Base-by-base conservation (phyloP, 2,329 filamentous ascomycete species). In the Fusarium robinianum region DNA sequence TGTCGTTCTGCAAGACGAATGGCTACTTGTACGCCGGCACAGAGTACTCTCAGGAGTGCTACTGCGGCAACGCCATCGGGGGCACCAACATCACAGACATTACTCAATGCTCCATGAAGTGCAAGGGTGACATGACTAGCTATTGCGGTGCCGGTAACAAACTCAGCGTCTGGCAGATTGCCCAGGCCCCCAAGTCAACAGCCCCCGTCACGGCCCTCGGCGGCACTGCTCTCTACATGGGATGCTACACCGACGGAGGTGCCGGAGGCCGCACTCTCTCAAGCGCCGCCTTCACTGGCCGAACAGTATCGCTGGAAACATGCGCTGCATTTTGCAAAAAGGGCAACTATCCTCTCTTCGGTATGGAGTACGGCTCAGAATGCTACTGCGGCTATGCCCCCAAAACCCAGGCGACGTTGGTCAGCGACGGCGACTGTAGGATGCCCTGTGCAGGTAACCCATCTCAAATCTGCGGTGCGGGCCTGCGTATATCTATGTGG, bases 31-130 rank as follows among this genome's bases (percentile, higher is more conserved):
- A 63, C 50, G 69, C 69, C 11, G 68, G 68, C 14, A 60, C 65
- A 2, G 66, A 68, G 41, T 69, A 68, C 42, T 55, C 61, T 4
- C 44, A 46, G 23, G 66, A 69, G 41, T 69, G 66, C 43, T 69
- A 66, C 48, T 65, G 63, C 33, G 62, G 62, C 8, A 55, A 64
- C 44, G 46, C 29, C 1, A 40, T 60, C 3, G 22, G 38, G 6
- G 52, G 56, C 9, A 45, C 42, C 7, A 38, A 51, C 12, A 46
- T 41, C 21, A 19, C 41, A 0, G 55, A 61, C 14, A 51, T 58
- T 23, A 47, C 33, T 3, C 55, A 62, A 38, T 62, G 59, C 31
- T 59, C 46, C 2, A 58, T 62, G 53, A 53, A 61, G 23, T 62
- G 59, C 39, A 58, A 42, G n/a, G 59, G 59, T 7, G 43, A 62